Evolutionary conservation across 2,329 filamentous ascomycete genomes (phyloP).

Genomic region (Calonectria pauciramosa): DNA sequence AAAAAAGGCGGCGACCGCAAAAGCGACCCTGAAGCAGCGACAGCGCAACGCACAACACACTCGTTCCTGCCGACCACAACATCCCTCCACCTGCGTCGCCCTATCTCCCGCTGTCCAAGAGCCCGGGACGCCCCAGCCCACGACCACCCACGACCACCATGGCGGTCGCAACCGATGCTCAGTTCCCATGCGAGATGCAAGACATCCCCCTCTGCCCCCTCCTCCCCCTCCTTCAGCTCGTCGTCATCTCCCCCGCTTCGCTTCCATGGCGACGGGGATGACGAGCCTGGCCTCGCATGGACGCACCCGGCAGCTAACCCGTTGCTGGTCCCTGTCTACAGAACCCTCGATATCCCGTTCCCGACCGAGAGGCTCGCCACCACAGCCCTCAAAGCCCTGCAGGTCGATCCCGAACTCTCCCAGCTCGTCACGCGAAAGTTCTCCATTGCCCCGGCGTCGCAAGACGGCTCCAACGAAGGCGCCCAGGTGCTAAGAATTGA

Average conservation of each 20-base stretch:
- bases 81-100: not conserved
- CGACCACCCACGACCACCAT: conserved; percentile 51
- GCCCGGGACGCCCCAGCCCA: conserved; percentile 17
- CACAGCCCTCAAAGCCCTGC: conserved; percentile 80
- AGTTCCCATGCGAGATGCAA: conserved; percentile 76
- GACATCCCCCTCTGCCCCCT: conserved; percentile 44
- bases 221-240: conserved; percentile 15
- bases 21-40: not conserved
- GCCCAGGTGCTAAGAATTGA: conserved; percentile 74
- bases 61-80: not conserved
- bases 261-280: conserved; percentile 33
- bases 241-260: conserved; percentile 23
- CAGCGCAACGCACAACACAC: not conserved
- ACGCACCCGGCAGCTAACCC: conserved; percentile 27
- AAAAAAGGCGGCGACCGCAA: not conserved
- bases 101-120: not conserved
- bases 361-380: conserved; percentile 83
- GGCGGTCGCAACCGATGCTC: conserved; percentile 57
- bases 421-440: conserved; percentile 83
- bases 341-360: conserved; percentile 83
- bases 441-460: conserved; percentile 60
- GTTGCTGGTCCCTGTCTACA: conserved; percentile 53
- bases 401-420: conserved; percentile 92
- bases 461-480: conserved; percentile 40
- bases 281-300: conserved; percentile 19